These are phyloP conservation scores for Suillus spraguei DNA, from an alignment of 768 basidiomycete genomes.

Conservation along the genomic window DNA sequence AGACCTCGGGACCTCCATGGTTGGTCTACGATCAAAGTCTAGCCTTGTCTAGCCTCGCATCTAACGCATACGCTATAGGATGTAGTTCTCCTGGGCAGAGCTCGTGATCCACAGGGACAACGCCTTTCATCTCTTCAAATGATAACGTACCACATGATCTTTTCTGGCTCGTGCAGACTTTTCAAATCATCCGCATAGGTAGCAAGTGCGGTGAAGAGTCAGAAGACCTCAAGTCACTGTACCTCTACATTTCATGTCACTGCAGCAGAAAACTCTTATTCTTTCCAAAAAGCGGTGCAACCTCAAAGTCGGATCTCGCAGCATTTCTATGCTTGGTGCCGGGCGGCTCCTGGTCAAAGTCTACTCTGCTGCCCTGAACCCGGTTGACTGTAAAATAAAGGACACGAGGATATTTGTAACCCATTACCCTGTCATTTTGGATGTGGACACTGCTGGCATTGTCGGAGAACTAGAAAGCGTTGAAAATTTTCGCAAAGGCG, in stretches of 20 bases:
- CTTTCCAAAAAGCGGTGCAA: conserved; percentile 27
- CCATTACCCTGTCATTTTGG: conserved; percentile 39
- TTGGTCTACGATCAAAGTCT: background rate
- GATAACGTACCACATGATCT: background rate
- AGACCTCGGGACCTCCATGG: no score
- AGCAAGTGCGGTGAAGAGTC: background rate
- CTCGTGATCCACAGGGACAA: background rate
- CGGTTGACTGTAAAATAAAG: conserved; percentile 44
- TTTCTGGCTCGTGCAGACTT: background rate
- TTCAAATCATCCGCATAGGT: background rate
- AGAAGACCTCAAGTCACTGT: background rate
- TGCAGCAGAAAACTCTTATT: conserved; percentile 32
- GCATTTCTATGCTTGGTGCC: conserved; percentile 35
- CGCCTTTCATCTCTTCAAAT: background rate
- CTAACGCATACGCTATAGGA: background rate
- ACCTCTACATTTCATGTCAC: conserved; percentile 23
- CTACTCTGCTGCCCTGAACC: conserved; percentile 45
- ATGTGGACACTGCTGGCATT: conserved; percentile 39
- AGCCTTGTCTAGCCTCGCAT: background rate
- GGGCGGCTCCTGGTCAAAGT: conserved; percentile 46
- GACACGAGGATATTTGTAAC: conserved; percentile 32
- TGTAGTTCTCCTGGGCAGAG: background rate
- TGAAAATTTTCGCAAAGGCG: conserved; percentile 35
- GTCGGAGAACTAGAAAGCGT: conserved; percentile 42
- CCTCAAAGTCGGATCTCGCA: conserved; percentile 31